phyloP scores from a whole-genome alignment of 2,329 filamentous ascomycete species.

The Tympanopsis confertula region DNA sequence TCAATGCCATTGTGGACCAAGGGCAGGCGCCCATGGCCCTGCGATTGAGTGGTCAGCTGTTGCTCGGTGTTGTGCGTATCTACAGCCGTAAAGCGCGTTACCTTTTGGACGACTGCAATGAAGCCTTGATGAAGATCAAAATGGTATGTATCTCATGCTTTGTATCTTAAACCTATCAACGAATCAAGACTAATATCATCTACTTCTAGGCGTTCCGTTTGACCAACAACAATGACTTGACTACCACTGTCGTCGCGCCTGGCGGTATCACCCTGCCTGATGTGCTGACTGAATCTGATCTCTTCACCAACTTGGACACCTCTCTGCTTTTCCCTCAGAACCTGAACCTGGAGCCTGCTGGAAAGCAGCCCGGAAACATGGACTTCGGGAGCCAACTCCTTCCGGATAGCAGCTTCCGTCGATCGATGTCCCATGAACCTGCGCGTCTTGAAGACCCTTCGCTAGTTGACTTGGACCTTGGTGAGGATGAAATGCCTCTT shows the following conservation, averaged over 20 bases:
- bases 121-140: conserved; percentile 94
- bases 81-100: conserved; percentile 97
- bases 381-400: conserved; percentile 1
- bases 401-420: not conserved
- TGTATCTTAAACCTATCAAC: not conserved
- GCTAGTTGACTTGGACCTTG: conserved; percentile 40
- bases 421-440: conserved; percentile 25
- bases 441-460: conserved; percentile 58
- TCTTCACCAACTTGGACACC: not conserved
- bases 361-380: not conserved
- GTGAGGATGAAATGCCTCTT: conserved; percentile 42
- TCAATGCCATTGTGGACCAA: conserved; percentile 86
- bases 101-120: conserved; percentile 91
- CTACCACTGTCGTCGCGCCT: not conserved
- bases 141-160: conserved; percentile 51
- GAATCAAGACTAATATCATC: conserved; percentile 1
- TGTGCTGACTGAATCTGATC: not conserved
- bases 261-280: conserved; percentile 1
- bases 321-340: not conserved
- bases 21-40: conserved; percentile 90
- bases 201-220: conserved; percentile 16
- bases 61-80: conserved; percentile 92
- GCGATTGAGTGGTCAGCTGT: conserved; percentile 81
- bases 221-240: conserved; percentile 35
- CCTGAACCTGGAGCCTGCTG: not conserved